Base-by-base conservation (phyloP, 352 stramenopile genomes). In the Globisporangium irregulare region DNA sequence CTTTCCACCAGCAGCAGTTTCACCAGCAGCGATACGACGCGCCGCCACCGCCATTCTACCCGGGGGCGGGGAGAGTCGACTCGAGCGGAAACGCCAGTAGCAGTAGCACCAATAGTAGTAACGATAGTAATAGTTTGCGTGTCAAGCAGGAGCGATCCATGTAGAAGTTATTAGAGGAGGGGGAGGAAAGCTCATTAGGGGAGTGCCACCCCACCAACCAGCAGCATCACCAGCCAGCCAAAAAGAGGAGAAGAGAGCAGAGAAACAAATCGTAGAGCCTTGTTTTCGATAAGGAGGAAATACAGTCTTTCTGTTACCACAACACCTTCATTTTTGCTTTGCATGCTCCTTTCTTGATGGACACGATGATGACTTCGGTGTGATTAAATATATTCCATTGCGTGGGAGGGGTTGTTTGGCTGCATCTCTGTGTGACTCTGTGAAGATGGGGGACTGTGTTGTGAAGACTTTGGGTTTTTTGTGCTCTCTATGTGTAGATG, bases 401-500 rank as follows among this genome's bases (percentile, higher is more conserved):
- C 14, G 41, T 29, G 27, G 14, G 41, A n/a, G 15, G 41, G 41
- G 20, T 48, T 20, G 12, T 48, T 4, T 48, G 41, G 14, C 25
- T 38, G 29, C 14, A 36, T 59, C 20, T 27, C 20, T 34, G 10
- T 20, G 25, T 59, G 24, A 29, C 20, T 22, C 4, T 18, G 24
- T 9, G 53, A 38, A 59, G 53, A 59, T 25, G 15, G 25, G 29
- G 25, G 27, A 29, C 14, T 59, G 8, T 48, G 53, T 6, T 34
- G 51, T 27, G 6, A 18, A 29, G 50, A 29, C 8, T 56, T 56
- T 24, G n/a, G 20, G 8, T 57, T 59, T 25, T 22, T 18, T 57
- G 64, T 27, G 70, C 51, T 24, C 12, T 66, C 74, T 84, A 94
- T 73, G 86, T 92, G 73, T 94, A 94, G 65, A 94, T 88, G 72